Conservation (phyloP, 2,329 filamentous ascomycete genomes). For the Colletotrichum viniferum region DNA sequence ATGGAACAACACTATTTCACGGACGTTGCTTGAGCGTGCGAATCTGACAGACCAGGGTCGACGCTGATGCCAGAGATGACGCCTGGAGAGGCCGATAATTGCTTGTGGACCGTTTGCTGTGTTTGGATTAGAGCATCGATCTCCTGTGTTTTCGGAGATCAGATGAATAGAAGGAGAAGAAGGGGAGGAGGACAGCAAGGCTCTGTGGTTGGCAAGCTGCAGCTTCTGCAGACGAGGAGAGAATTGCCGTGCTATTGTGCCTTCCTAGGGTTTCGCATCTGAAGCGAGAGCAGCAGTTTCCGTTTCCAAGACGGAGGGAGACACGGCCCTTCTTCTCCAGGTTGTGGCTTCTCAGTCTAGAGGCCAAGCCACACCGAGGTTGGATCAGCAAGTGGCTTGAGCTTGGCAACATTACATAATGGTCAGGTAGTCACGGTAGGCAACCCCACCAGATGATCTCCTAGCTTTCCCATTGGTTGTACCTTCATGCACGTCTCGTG, state of each 20-base stretch:
- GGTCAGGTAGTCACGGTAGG: neutral
- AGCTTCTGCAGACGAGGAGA: neutral
- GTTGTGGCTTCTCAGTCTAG: neutral
- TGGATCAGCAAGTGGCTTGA: neutral
- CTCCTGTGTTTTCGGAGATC: neutral
- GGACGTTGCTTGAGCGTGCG: neutral
- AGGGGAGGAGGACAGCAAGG: neutral
- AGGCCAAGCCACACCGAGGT: neutral
- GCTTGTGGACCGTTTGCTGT: neutral
- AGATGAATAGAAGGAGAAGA: neutral
- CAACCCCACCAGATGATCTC: neutral
- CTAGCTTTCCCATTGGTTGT: conserved; percentile 19
- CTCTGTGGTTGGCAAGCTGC: neutral
- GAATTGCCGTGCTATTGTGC: neutral
- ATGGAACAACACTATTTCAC: neutral
- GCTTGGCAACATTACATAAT: neutral
- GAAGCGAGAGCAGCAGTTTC: neutral
- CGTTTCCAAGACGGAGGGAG: neutral
- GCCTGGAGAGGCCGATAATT: neutral
- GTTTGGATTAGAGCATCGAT: neutral
- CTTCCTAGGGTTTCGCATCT: neutral
- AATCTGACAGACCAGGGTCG: neutral
- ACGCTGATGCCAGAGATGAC: neutral
- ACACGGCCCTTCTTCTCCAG: neutral
- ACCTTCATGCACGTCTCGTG: conserved; percentile 25